Conservation (phyloP, 1,284 basidiomycete genomes). For the Malassezia arunalokei region DNA sequence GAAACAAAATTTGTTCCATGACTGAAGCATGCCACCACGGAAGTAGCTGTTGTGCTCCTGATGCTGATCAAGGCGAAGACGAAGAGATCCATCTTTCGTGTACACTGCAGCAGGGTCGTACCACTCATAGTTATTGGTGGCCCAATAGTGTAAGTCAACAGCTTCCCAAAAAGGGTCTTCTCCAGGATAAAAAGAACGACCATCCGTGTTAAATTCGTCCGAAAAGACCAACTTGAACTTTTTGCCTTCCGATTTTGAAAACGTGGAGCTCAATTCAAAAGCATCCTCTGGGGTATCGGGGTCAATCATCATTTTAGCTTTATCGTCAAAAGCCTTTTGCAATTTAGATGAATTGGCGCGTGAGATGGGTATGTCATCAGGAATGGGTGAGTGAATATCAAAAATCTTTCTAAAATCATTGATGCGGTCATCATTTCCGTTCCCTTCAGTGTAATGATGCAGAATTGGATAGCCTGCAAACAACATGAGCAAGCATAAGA, state of each 20-base stretch:
- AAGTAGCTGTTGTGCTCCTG: conserved; percentile 56
- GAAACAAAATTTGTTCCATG: conserved; percentile 86
- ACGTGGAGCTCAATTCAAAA: conserved; percentile 49
- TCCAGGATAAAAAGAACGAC: conserved; percentile 52
- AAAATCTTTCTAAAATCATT: background rate
- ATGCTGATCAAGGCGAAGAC: conserved; percentile 54
- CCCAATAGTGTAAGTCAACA: conserved; percentile 60
- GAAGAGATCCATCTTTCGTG: conserved; percentile 64
- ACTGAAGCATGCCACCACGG: conserved; percentile 52
- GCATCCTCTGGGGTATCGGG: conserved; percentile 43
- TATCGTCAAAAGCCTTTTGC: background rate
- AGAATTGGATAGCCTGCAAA: conserved; percentile 43
- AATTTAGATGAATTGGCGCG: background rate
- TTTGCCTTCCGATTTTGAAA: conserved; percentile 19
- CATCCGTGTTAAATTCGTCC: conserved; percentile 45
- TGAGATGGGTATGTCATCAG: background rate
- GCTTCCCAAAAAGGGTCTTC: conserved; percentile 63
- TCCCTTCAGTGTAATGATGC: conserved; percentile 7
- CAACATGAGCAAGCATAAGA: conserved; percentile 27
- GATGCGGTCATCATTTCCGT: background rate
- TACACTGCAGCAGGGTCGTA: conserved; percentile 70
- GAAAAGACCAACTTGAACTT: conserved; percentile 43
- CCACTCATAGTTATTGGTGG: conserved; percentile 34
- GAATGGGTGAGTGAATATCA: background rate
- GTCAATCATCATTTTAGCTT: conserved; percentile 37